Conservation (phyloP, 164 flowering plant genomes). For the Umbilicus rupestris region DNA sequence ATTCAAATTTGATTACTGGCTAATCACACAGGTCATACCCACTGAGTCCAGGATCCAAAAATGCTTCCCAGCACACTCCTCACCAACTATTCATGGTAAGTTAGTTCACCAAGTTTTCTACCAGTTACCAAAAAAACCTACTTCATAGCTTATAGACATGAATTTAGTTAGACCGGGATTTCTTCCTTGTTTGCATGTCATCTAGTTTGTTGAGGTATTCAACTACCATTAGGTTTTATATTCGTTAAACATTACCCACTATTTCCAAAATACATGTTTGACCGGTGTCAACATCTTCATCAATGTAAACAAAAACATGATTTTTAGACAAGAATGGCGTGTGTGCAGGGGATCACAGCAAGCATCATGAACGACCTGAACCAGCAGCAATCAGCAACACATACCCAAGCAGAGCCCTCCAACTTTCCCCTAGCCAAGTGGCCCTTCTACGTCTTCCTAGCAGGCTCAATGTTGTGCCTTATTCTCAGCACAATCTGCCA, state of each 20-base stretch:
- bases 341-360: conserved; percentile 1
- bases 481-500: conserved; percentile 75
- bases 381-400: not conserved
- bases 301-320: not conserved
- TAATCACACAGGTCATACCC: conserved; percentile 3
- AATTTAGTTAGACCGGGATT: not conserved
- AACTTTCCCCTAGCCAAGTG: conserved; percentile 23
- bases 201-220: not conserved
- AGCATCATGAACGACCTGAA: not conserved
- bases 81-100: conserved; percentile 1
- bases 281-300: no score
- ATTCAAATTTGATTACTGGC: not conserved
- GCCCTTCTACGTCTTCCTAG: conserved; percentile 79
- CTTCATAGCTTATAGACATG: no score
- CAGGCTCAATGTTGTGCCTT: conserved; percentile 83
- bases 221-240: conserved; percentile 1
- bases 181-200: not conserved
- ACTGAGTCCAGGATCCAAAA: not conserved
- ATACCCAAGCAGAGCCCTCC: no score
- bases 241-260: no score
- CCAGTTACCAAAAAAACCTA: no score
- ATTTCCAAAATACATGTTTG: no score
- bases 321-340: not conserved
- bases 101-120: not conserved
- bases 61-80: conserved; percentile 7